Conservation (phyloP, 352 stramenopile species). For the Thalassiosira pacifica region DNA sequence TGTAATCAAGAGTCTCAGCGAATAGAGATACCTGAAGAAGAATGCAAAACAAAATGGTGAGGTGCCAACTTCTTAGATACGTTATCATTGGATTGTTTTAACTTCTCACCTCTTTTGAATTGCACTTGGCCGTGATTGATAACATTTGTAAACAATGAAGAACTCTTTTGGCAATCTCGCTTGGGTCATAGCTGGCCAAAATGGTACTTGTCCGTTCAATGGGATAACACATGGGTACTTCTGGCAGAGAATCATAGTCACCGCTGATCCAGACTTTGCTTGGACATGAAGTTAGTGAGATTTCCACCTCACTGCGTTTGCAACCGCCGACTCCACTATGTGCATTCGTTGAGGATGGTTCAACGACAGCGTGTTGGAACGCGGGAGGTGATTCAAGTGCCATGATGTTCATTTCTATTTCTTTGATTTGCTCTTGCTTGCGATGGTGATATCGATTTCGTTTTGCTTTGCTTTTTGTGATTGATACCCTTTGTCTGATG, state of each 20-base stretch:
- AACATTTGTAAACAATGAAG: constrained; percentile 40
- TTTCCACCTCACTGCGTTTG: too few species aligned
- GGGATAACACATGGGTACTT: constrained; percentile 42
- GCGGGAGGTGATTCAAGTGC: not conserved
- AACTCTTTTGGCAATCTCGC: constrained; percentile 32
- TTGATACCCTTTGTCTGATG: too few species aligned
- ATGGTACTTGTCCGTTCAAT: constrained; percentile 48
- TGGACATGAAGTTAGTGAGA: not conserved
- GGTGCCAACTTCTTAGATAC: not conserved
- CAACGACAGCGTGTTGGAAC: constrained; percentile 7
- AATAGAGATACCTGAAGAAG: constrained; percentile 33
- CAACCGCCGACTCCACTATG: not conserved
- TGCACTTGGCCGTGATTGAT: constrained; percentile 45
- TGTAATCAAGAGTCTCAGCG: constrained; percentile 52
- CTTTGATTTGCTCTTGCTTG: not conserved
- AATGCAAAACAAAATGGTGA: not conserved
- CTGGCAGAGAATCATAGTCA: constrained; percentile 38
- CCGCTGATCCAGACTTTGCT: constrained; percentile 26
- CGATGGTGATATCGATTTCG: not conserved
- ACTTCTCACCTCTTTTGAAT: constrained; percentile 32
- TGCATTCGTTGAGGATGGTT: constrained; percentile 1
- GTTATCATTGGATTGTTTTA: too few species aligned
- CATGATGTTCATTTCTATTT: constrained; percentile 4
- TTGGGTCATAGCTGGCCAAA: constrained; percentile 33
- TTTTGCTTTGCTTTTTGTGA: too few species aligned